Evolutionary conservation across 2,329 filamentous ascomycete genomes (phyloP).

Genomic region (Stemphylium lycopersici): DNA sequence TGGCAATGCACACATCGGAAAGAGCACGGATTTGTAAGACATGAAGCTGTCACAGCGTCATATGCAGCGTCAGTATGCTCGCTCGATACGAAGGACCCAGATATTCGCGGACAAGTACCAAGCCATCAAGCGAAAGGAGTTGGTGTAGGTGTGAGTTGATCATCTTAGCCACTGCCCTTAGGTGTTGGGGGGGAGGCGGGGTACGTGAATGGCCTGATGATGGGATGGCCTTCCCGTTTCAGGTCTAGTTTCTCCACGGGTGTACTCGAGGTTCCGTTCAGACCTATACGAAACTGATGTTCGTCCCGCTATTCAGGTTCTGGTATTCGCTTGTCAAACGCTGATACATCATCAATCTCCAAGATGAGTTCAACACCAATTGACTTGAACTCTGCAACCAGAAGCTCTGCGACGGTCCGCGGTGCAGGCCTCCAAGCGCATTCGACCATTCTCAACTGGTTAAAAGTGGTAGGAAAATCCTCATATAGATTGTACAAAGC

Average conservation of each 20-base stretch:
- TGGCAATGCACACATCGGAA: background rate
- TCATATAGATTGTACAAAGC: background rate
- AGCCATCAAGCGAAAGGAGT: no score
- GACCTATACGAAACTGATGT: no score
- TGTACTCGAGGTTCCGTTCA: no score
- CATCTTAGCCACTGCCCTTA: no score
- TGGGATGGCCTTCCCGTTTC: no score
- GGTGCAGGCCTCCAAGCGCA: background rate
- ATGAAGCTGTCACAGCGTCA: slow-evolving; percentile 7
- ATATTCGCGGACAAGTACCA: background rate
- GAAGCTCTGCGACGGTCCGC: background rate
- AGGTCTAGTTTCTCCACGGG: no score
- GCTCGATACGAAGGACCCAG: background rate
- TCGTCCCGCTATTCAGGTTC: no score
- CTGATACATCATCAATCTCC: background rate
- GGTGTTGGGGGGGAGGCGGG: no score
- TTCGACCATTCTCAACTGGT: background rate
- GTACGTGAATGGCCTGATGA: no score
- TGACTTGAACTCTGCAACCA: background rate
- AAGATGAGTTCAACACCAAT: background rate
- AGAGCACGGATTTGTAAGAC: background rate
- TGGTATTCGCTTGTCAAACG: no score
- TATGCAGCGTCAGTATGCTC: background rate
- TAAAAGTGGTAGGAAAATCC: background rate
- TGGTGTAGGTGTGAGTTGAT: no score